Base-by-base conservation (phyloP, 2,329 filamentous ascomycete genomes). In the Colletotrichum chrysophilum region DNA sequence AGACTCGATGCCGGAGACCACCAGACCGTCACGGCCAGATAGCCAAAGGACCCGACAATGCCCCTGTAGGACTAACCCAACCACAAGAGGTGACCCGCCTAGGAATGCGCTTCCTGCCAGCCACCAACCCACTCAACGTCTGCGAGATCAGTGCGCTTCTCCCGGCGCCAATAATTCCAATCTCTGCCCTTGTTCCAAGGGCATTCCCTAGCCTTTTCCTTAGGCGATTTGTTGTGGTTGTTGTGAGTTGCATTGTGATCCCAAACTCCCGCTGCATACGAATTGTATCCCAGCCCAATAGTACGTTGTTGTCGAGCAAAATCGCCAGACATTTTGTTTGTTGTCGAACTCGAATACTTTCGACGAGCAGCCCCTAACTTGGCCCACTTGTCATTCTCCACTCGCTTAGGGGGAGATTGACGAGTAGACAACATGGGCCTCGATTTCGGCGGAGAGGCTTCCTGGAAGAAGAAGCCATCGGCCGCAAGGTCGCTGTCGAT, bases 71-170 rank as follows among this genome's bases (percentile, higher is more conserved):
- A 81, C 82, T 85, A 86, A 85, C 86, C 83, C 85, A 91, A 90
- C 90, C 87, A 93, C 91, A 92, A 92, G 90, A 91, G 91, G 84
- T 88, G 83, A 84, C 78, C 38, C 77, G 81, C 72, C 74, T 79
- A 85, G 80, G 84, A 87, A 78, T 85, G 84, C 82, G 85, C 85
- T 80, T 93, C 92, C 85, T 94, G 93, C 92, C 95, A 97, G 87
- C 94, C 95, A 89, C 96, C 96, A 92, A 98, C 95, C 93, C 96
- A 98, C 92, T 98, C 96, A 88, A 96, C 87, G 82, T 96, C 94
- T 82, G 93, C 93, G 84, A 95, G 91, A 87, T 94, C 93, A 82
- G 89, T 85, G 80, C 90, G 90, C 82, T 87, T 88, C 78, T 94
- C 92, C 81, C 91, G 88, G 82, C 90, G 90, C 90, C 90, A 91